Conservation (phyloP, 108 stramenopile species). For the Nannochloropsis oceanica region DNA sequence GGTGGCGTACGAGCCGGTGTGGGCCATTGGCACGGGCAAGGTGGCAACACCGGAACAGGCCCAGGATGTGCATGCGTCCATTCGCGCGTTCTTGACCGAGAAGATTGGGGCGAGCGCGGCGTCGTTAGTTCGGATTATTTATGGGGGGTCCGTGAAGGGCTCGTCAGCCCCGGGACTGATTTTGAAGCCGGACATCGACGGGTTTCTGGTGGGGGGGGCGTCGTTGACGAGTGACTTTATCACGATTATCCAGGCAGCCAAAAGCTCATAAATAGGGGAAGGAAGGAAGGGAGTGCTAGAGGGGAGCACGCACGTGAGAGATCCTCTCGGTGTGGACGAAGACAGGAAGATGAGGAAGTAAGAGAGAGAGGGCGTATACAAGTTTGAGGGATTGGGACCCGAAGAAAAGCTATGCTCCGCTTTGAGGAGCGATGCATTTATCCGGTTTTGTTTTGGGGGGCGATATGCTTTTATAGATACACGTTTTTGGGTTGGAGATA, state of each 20-base stretch:
- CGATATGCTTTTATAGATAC: too few relatives aligned
- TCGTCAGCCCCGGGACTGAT: conserved; percentile 67
- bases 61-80: conserved; percentile 84
- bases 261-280: not conserved
- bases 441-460: too few relatives aligned
- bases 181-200: conserved; percentile 91
- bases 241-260: not conserved
- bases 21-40: conserved; percentile 92
- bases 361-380: too few relatives aligned
- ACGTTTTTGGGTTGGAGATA: too few relatives aligned
- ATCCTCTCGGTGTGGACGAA: too few relatives aligned
- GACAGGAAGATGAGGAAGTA: too few relatives aligned
- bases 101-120: conserved; percentile 46
- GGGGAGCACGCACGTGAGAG: too few relatives aligned
- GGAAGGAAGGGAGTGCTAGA: not conserved
- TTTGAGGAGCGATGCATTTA: too few relatives aligned
- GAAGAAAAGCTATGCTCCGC: too few relatives aligned
- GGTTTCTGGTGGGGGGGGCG: conserved; percentile 98
- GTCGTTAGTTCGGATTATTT: conserved; percentile 15
- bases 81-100: conserved; percentile 72
- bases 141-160: conserved; percentile 29
- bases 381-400: too few relatives aligned
- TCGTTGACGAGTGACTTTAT: conserved; percentile 49
- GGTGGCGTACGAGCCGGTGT: conserved; percentile 83
- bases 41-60: conserved; percentile 82